Percentiles rank a stretch among this genome's conserved stretches.
These are phyloP conservation scores for Tylopilus balloui DNA, from an alignment of 768 basidiomycete species.

Conservation along the genomic window DNA sequence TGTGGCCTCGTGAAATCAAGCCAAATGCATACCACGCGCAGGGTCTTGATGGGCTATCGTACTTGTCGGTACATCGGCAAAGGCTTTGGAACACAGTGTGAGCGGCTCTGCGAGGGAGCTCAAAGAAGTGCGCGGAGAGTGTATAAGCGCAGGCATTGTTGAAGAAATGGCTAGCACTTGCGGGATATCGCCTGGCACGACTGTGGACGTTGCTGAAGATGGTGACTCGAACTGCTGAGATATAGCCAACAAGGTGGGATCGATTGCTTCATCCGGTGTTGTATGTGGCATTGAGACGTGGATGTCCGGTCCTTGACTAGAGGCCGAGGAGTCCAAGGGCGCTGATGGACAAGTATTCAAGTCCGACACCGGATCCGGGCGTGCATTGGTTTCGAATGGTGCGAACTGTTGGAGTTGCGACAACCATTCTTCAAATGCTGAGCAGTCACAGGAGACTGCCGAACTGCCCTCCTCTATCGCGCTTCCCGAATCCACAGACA, in stretches of 20 bases:
- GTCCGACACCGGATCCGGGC: conserved; percentile 14
- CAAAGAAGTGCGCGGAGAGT: conserved; percentile 30
- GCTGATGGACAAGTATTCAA: not conserved
- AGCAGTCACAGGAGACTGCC: conserved; percentile 31
- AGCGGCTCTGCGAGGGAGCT: conserved; percentile 30
- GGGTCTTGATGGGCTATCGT: not conserved
- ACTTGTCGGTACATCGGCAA: conserved; percentile 6
- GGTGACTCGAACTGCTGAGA: conserved; percentile 14
- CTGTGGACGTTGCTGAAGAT: not conserved
- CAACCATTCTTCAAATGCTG: conserved; percentile 48
- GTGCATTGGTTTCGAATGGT: conserved; percentile 12
- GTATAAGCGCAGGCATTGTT: conserved; percentile 19
- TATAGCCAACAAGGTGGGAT: conserved; percentile 32
- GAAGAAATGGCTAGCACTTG: conserved; percentile 4
- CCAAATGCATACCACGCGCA: conserved; percentile 7
- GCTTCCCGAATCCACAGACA: conserved; percentile 7
- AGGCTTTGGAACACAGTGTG: conserved; percentile 21
- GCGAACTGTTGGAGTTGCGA: conserved; percentile 46
- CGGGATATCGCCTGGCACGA: not conserved
- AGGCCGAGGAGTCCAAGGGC: conserved; percentile 1
- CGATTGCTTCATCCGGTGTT: conserved; percentile 26
- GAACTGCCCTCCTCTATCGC: conserved; percentile 7
- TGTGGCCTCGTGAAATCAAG: not conserved
- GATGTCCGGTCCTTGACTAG: not conserved
- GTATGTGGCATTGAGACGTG: not conserved